Percentiles rank a stretch among this genome's conserved stretches.
These are phyloP conservation scores for Fusarium pseudonygamai DNA, from an alignment of 2,329 filamentous ascomycete species.

Conservation along the genomic window DNA sequence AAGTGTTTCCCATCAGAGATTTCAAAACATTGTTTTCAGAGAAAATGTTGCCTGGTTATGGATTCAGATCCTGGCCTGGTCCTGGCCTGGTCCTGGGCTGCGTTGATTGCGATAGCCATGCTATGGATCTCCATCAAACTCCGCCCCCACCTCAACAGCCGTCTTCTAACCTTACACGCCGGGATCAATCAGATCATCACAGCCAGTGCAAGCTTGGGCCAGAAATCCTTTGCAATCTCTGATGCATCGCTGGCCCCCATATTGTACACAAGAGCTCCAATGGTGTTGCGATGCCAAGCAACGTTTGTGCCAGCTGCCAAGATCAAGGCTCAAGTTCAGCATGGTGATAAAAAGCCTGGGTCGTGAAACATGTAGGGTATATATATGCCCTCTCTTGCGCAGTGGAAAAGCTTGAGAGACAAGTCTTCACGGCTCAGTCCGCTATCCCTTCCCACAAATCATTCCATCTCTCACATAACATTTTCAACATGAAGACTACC, in stretches of 20 bases:
- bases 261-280: neutral
- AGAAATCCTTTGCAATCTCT: neutral
- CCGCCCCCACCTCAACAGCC: neutral
- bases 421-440: neutral
- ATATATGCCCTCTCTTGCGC: neutral
- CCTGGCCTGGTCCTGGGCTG: no score
- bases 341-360: neutral
- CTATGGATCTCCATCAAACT: neutral
- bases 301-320: neutral
- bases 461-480: accelerated
- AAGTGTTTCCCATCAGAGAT: no score
- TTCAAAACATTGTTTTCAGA: no score
- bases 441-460: accelerated
- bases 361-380: neutral
- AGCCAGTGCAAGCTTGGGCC: neutral
- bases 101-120: neutral
- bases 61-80: neutral
- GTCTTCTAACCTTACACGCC: neutral
- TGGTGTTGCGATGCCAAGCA: neutral
- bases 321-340: no score
- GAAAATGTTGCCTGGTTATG: neutral
- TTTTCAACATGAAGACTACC: neutral
- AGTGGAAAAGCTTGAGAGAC: accelerated
- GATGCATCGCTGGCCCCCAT: accelerated
- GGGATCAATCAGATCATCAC: neutral